phyloP scores from a whole-genome alignment of 2,329 filamentous ascomycete genomes.

The Periconia sp. region DNA sequence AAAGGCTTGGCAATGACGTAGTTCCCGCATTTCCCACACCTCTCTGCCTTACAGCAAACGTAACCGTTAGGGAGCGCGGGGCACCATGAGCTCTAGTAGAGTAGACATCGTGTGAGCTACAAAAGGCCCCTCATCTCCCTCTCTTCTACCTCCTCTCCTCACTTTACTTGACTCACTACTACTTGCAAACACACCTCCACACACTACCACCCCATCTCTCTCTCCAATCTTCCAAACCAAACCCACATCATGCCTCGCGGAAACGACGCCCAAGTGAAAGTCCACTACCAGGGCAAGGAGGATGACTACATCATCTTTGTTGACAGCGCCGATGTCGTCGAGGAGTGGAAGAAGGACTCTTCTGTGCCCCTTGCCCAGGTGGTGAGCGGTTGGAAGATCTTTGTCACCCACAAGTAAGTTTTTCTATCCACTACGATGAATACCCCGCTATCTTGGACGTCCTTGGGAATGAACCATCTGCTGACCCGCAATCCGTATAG shows the following conservation, averaged over 20 bases:
- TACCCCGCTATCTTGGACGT: background rate
- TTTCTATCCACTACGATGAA: background rate
- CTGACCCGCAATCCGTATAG: conserved; percentile 47
- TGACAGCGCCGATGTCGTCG: conserved; percentile 62
- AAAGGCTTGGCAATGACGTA: conserved; percentile 39
- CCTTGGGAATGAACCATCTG: background rate
- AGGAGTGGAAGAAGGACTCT: conserved; percentile 82
- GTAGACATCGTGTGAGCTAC: conserved; percentile 34
- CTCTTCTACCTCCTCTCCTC: background rate
- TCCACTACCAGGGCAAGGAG: conserved; percentile 78
- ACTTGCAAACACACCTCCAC: conserved; percentile 4
- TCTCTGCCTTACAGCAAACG: background rate
- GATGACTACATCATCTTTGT: conserved; percentile 72
- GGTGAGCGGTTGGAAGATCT: conserved; percentile 85
- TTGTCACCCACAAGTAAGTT: conserved; percentile 83
- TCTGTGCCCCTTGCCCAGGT: conserved; percentile 81
- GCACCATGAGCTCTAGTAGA: conserved; percentile 14
- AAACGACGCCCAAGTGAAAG: conserved; percentile 67
- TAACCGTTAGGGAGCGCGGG: background rate
- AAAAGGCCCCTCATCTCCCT: conserved; percentile 18
- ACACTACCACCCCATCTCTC: background rate
- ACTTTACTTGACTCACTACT: conserved; percentile 6
- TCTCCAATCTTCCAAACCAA: conserved; percentile 4
- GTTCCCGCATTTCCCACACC: background rate
- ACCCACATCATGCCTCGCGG: conserved; percentile 38